phyloP scores from a whole-genome alignment of 441 rosid genomes.

The Adansonia gregorii region DNA sequence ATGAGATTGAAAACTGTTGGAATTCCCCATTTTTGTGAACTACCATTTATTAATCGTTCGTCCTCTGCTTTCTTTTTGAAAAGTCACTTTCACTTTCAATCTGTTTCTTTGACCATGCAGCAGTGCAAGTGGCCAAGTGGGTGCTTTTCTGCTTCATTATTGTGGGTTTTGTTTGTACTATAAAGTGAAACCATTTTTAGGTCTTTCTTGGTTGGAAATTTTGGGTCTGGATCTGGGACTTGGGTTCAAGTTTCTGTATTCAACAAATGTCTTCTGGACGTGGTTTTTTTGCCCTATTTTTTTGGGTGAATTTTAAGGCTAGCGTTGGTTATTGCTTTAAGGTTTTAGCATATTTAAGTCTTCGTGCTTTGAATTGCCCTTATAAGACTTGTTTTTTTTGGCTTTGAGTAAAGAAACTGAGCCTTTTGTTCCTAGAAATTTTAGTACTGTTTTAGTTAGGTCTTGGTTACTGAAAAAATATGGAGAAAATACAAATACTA shows the following conservation, averaged over 20 bases:
- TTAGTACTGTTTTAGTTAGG: neutral
- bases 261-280: neutral
- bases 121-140: conserved; percentile 3
- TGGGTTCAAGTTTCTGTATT: neutral
- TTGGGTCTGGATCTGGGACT: conserved; percentile 29
- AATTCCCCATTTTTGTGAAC: neutral
- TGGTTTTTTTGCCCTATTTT: neutral
- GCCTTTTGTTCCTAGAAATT: neutral
- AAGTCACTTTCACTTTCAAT: neutral
- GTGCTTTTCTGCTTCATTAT: neutral
- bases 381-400: neutral
- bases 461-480: conserved; percentile 9
- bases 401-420: neutral
- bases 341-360: neutral
- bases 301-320: neutral
- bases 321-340: neutral
- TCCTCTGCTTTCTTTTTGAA: neutral
- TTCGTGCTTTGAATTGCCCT: neutral
- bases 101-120: neutral
- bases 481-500: neutral
- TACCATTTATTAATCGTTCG: neutral
- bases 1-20: neutral
- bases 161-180: neutral
- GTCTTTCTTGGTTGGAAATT: neutral
- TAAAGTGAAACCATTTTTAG: neutral